These are phyloP conservation scores for Leishmania amazonensis DNA, from an alignment of 208 protist species.

Conservation along the genomic window DNA sequence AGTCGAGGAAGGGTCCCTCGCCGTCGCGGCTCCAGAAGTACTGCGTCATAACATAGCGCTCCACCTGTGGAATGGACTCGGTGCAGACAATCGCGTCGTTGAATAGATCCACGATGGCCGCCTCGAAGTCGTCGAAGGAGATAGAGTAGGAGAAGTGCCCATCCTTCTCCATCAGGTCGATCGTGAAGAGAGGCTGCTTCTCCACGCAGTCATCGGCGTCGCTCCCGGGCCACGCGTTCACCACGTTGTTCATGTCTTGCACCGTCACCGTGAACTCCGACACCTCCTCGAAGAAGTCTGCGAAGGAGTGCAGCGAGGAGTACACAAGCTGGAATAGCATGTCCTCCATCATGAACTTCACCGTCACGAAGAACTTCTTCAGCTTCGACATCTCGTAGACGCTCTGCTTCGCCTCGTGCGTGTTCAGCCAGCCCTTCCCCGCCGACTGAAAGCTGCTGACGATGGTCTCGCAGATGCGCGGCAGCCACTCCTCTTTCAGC, in stretches of 20 bases:
- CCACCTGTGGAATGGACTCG: conserved; percentile 90
- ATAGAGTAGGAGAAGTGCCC: conserved; percentile 90
- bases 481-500: conserved; percentile 92
- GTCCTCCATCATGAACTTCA: conserved; percentile 98
- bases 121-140: conserved; percentile 85
- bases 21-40: conserved; percentile 94
- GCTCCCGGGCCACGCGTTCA: conserved; percentile 91
- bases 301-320: conserved; percentile 84
- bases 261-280: conserved; percentile 89
- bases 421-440: conserved; percentile 98
- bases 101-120: conserved; percentile 87
- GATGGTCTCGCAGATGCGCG: conserved; percentile 91
- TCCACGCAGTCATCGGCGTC: conserved; percentile 93
- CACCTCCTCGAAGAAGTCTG: conserved; percentile 92
- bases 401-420: conserved; percentile 93
- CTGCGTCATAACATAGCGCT: conserved; percentile 94
- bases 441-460: conserved; percentile 87
- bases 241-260: conserved; percentile 88
- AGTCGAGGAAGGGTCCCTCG: conserved; percentile 91
- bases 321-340: conserved; percentile 93
- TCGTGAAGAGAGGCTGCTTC: conserved; percentile 94
- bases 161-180: conserved; percentile 84
- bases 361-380: conserved; percentile 96
- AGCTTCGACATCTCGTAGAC: conserved; percentile 98
- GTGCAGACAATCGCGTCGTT: conserved; percentile 89